Base-by-base conservation (phyloP, 345 rosid species). In the Microcos paniculata region DNA sequence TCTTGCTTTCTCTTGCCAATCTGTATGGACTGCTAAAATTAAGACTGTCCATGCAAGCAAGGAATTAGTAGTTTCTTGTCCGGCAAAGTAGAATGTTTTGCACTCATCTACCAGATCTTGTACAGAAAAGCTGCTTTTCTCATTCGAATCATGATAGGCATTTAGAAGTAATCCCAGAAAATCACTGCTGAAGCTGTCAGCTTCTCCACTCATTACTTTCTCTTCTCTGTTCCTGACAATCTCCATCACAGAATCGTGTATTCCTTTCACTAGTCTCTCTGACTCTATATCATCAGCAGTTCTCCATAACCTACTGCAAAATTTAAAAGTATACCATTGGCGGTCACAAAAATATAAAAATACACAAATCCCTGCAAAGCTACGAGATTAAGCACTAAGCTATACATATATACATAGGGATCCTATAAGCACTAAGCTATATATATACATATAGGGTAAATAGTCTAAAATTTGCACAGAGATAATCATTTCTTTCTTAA, bases 1-100 rank as follows among this genome's bases (percentile, higher is more conserved):
- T 51, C 87, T 82, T 11, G 77, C 89, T 64, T 76, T 76, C 1
- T 84, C 87, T 55, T 85, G 91, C 89, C 86, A 85, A n/a, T 85
- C 85, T 16, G 67, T 16, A 62, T 80, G 76, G 30, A 74, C 51
- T 31, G 87, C 89, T 4, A 84, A 77, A 76, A 83, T 87, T 24
- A 84, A 35, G 66, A 80, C 28, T 2, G 75, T 76, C 90, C 88
- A 84, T 1, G 83, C 21, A 18, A 88, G 89, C 57, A 70, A 56
- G 71, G 76, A 63, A 56, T 70, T 14, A 0, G 82, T 76, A 6
- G 84, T 84, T 70, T 81, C 87, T 1, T 80, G 88, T 38, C 88
- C 85, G 11, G 74, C 83, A 52, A 82, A 14, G 73, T 81, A 83
- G 75, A 83, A 81, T 42, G 80, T 81, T 80, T 79, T 85, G 69